A percentile compares a stretch with the other conserved stretches of the same genome.
Conservation (phyloP, 1,284 basidiomycete species). For the Rhizopogon parksii region DNA sequence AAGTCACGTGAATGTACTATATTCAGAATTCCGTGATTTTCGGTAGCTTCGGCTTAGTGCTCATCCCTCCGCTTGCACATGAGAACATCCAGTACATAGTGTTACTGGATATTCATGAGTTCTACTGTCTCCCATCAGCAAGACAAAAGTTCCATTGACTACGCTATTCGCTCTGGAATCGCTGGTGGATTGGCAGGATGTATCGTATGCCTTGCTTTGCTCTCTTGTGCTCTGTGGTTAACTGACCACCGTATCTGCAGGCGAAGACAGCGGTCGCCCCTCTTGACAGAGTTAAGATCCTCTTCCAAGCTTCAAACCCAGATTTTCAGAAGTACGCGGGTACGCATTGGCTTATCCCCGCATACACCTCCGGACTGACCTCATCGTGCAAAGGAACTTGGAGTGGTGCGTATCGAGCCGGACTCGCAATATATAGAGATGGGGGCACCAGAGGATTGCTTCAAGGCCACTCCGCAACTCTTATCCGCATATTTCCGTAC, state of each 20-base stretch:
- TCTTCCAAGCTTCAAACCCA: constrained; percentile 96
- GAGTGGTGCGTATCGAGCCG: constrained; percentile 81
- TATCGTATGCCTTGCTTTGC: constrained; percentile 56
- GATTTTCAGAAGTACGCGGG: constrained; percentile 94
- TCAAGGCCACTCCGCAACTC: constrained; percentile 93
- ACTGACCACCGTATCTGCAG: constrained; percentile 33
- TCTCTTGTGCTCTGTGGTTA: constrained; percentile 5
- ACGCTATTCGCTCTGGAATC: constrained; percentile 74
- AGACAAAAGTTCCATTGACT: constrained; percentile 70
- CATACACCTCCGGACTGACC: neutral
- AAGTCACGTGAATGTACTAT: neutral
- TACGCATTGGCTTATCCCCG: constrained; percentile 26
- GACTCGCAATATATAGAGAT: constrained; percentile 70
- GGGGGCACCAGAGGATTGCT: constrained; percentile 78
- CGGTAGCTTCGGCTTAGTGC: neutral
- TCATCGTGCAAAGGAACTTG: constrained; percentile 54
- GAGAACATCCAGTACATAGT: constrained; percentile 9
- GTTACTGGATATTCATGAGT: constrained; percentile 21
- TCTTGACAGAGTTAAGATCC: constrained; percentile 96
- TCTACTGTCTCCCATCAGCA: constrained; percentile 32
- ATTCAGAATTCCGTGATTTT: neutral
- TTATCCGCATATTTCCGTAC: constrained; percentile 82
- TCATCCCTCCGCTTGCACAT: constrained; percentile 9
- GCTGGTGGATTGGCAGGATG: constrained; percentile 94
- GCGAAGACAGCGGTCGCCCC: constrained; percentile 98